Conservation (phyloP, 1,284 basidiomycete species). For the Rhodotorula sp. region DNA sequence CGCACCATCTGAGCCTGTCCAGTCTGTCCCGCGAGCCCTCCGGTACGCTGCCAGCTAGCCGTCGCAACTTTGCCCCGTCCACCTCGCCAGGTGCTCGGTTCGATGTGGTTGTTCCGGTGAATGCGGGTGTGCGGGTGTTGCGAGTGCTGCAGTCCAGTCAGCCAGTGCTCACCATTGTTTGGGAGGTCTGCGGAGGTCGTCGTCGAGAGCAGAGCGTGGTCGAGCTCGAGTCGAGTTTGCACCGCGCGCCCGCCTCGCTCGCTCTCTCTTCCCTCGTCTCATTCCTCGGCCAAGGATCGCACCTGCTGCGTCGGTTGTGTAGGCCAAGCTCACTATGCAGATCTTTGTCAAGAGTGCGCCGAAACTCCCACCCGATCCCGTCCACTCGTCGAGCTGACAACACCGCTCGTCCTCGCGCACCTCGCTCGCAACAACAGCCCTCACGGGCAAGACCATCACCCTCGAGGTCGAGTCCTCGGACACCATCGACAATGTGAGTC, state of each 20-base stretch:
- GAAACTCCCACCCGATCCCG: background rate
- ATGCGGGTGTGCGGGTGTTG: background rate
- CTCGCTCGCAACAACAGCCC: slow-evolving; percentile 24
- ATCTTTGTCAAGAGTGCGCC: slow-evolving; percentile 45
- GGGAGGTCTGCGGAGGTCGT: slow-evolving; percentile 14
- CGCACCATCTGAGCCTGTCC: background rate
- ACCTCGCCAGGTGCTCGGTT: background rate
- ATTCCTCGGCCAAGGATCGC: slow-evolving; percentile 28
- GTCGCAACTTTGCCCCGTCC: background rate
- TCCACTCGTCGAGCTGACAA: background rate
- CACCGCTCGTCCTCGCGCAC: background rate
- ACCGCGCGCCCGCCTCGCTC: background rate
- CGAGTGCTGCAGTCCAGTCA: too few species aligned
- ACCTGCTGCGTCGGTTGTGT: slow-evolving; percentile 22
- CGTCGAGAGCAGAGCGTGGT: slow-evolving; percentile 17
- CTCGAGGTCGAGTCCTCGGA: slow-evolving; percentile 60
- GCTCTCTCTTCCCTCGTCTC: slow-evolving; percentile 1
- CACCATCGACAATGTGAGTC: slow-evolving; percentile 57
- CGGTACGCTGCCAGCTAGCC: background rate
- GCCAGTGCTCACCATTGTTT: slow-evolving; percentile 19
- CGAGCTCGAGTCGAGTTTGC: background rate
- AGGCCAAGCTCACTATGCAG: slow-evolving; percentile 40
- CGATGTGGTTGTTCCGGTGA: background rate
- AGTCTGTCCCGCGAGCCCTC: background rate
- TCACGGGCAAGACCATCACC: slow-evolving; percentile 52